Percentiles rank a stretch among this genome's conserved stretches.
phyloP scores from a whole-genome alignment of 1,139 yeast genomes.

The Pichia cactophila region DNA sequence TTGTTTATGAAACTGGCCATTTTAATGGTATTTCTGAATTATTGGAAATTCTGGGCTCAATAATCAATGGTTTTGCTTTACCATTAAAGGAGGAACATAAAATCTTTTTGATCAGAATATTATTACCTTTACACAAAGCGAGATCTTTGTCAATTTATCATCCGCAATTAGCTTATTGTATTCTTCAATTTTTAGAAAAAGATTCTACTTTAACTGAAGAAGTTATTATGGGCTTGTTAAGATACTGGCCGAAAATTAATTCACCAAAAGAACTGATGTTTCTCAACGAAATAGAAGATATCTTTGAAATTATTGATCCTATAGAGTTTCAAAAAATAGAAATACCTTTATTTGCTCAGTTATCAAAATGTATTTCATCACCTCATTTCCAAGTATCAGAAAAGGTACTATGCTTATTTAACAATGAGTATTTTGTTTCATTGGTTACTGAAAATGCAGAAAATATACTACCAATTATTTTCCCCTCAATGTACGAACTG shows the following conservation, averaged over 20 bases:
- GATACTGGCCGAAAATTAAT: conserved; percentile 96
- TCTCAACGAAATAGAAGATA: conserved; percentile 91
- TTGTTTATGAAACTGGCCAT: conserved; percentile 90
- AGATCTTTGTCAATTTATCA: conserved; percentile 83
- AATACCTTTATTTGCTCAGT: conserved; percentile 88
- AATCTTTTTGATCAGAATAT: conserved; percentile 77
- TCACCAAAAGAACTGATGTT: conserved; percentile 96
- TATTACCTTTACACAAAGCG: conserved; percentile 89
- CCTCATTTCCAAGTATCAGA: conserved; percentile 98
- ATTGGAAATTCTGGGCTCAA: conserved; percentile 89
- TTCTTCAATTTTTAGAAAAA: conserved; percentile 91
- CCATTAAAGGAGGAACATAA: conserved; percentile 97
- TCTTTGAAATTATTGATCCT: conserved; percentile 94
- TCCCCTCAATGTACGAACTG: conserved; percentile 82
- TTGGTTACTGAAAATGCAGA: conserved; percentile 86
- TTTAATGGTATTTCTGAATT: conserved; percentile 95
- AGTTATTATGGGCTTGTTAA: conserved; percentile 82
- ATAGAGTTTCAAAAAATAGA: conserved; percentile 85
- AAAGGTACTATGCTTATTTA: conserved; percentile 90
- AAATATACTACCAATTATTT: conserved; percentile 85
- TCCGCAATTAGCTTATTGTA: conserved; percentile 95
- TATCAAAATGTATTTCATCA: conserved; percentile 88
- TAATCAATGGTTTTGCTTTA: conserved; percentile 94
- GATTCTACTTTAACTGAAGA: conserved; percentile 90
- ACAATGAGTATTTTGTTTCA: conserved; percentile 86